These are phyloP conservation scores for Neurospora tetrasperma DNA, from an alignment of 495 filamentous ascomycete genomes.

Conservation along the genomic window DNA sequence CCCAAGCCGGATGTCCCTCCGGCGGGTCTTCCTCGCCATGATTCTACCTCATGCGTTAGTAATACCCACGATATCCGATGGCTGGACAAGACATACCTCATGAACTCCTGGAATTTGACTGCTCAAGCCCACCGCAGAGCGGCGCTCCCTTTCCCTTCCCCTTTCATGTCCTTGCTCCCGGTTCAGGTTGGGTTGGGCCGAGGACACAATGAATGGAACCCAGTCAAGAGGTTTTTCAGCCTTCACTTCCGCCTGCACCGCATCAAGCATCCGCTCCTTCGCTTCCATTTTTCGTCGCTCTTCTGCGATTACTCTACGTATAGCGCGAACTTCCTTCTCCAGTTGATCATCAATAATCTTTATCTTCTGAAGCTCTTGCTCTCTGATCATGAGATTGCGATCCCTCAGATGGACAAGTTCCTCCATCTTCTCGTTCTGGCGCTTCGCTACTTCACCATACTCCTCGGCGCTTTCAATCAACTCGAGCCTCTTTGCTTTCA, in stretches of 20 bases:
- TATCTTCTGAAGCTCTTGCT: not conserved
- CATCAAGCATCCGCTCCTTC: not conserved
- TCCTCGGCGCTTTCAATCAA: not conserved
- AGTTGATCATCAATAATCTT: not conserved
- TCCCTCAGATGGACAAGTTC: not conserved
- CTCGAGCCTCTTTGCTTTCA: not conserved
- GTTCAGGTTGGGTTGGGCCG: not conserved
- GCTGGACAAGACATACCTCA: not conserved
- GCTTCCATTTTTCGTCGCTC: not conserved
- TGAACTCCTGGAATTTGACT: not conserved
- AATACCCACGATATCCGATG: not conserved
- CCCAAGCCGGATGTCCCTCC: not conserved
- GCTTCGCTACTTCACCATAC: not conserved
- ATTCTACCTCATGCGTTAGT: not conserved
- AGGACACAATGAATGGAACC: not conserved
- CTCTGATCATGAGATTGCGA: not conserved
- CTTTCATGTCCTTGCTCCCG: not conserved
- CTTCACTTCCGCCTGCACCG: not conserved
- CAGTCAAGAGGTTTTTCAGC: not conserved
- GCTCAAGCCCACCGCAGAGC: not conserved
- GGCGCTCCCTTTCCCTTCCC: not conserved
- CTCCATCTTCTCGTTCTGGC: not conserved
- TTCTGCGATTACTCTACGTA: not conserved
- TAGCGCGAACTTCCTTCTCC: not conserved
- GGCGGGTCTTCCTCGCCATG: not conserved